These are phyloP conservation scores for Cornus controversa DNA, from an alignment of 148 eudicot species.

Conservation along the genomic window DNA sequence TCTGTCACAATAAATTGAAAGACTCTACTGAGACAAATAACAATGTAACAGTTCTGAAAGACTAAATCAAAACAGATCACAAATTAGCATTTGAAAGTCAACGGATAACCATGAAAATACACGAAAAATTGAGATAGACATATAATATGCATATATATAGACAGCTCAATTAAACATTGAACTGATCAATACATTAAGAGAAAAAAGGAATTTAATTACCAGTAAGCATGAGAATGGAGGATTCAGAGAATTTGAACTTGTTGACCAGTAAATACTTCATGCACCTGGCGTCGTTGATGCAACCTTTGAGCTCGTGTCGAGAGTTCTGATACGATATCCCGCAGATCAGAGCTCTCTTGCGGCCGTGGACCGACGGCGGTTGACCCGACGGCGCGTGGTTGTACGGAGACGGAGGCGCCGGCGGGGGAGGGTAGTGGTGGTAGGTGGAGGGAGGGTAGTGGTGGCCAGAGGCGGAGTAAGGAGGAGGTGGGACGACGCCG, in stretches of 20 bases:
- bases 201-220: conserved; percentile 23
- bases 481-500: background rate
- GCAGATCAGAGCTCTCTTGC: conserved; percentile 40
- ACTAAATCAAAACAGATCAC: background rate
- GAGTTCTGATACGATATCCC: conserved; percentile 36
- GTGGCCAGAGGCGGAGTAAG: background rate
- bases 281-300: conserved; percentile 44
- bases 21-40: background rate
- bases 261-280: conserved; percentile 36
- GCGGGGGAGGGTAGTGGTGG: conserved; percentile 11
- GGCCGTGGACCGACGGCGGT: conserved; percentile 27
- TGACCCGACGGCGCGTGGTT: conserved; percentile 26
- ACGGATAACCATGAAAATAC: background rate
- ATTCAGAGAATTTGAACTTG: conserved; percentile 44
- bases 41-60: background rate
- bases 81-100: conserved; percentile 5
- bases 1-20: background rate
- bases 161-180: too few species aligned
- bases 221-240: conserved; percentile 49
- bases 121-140: too few species aligned
- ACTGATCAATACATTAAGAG: too few species aligned
- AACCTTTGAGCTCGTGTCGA: conserved; percentile 38
- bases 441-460: background rate
- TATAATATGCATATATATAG: background rate
- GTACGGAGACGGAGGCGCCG: conserved; percentile 24